Evolutionary conservation across 345 rosid genomes (phyloP).

Genomic region (Angophora floribunda): DNA sequence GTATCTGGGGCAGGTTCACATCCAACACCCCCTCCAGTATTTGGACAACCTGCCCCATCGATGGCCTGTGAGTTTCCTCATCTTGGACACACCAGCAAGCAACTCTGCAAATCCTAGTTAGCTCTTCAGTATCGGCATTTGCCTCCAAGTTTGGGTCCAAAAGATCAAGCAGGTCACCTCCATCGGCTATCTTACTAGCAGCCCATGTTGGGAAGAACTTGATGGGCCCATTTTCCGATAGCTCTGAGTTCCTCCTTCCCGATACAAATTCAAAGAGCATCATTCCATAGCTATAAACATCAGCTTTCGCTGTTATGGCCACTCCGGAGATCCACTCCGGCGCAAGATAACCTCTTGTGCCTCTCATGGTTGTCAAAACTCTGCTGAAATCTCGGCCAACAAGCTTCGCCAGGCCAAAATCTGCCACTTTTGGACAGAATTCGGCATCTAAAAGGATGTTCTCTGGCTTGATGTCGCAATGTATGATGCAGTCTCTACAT

Average conservation of each 20-base stretch:
- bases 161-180: conserved; percentile 31
- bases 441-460: conserved; percentile 70
- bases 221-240: conserved; percentile 30
- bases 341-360: conserved; percentile 84
- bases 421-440: conserved; percentile 70
- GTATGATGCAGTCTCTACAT: conserved; percentile 82
- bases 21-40: conserved; percentile 65
- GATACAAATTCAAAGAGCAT: conserved; percentile 72
- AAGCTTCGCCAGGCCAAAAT: conserved; percentile 81
- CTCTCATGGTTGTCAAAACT: conserved; percentile 74
- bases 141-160: conserved; percentile 40
- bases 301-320: conserved; percentile 71
- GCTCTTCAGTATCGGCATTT: conserved; percentile 39
- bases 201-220: conserved; percentile 56
- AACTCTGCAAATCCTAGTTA: conserved; percentile 43
- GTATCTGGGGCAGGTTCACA: conserved; percentile 50
- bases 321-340: conserved; percentile 90
- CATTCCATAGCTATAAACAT: conserved; percentile 90
- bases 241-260: conserved; percentile 65
- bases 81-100: conserved; percentile 94
- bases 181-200: conserved; percentile 28
- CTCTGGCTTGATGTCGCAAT: conserved; percentile 82
- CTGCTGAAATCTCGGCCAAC: conserved; percentile 79
- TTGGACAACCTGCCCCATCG: conserved; percentile 84
- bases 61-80: conserved; percentile 57